Conservation (phyloP, 352 stramenopile genomes). For the Pythium brachiatum region DNA sequence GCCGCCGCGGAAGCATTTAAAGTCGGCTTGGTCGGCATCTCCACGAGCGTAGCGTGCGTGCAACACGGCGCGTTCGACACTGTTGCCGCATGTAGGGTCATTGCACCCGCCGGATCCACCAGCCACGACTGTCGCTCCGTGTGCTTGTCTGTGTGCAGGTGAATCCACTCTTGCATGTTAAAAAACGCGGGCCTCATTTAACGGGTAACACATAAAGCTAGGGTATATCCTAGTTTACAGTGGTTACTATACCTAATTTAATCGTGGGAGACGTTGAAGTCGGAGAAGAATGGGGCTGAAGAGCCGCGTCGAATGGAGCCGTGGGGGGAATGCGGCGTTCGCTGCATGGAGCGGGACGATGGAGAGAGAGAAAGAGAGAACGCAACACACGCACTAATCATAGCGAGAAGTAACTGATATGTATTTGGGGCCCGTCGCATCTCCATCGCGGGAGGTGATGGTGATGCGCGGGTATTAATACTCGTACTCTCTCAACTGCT, state of each 20-base stretch:
- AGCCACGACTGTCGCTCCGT: not conserved
- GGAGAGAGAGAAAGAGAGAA: no score
- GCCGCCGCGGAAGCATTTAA: not conserved
- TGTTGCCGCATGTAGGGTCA: constrained; percentile 8
- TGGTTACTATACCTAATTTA: not conserved
- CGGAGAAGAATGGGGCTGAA: not conserved
- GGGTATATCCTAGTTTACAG: not conserved
- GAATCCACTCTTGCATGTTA: constrained; percentile 7
- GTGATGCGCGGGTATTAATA: not conserved
- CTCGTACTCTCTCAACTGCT: not conserved
- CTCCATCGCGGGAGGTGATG: not conserved
- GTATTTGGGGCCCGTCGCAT: not conserved
- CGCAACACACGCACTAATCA: no score
- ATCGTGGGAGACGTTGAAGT: not conserved
- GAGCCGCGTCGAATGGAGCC: no score
- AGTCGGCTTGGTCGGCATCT: not conserved
- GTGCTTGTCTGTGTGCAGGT: constrained; percentile 23
- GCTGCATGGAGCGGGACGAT: not conserved
- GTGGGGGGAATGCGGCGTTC: no score
- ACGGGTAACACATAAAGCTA: not conserved
- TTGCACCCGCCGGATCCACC: not conserved
- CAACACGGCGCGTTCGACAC: constrained; percentile 11
- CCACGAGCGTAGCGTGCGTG: not conserved
- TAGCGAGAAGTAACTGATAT: not conserved
- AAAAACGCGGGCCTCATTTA: constrained; percentile 3